phyloP scores from a whole-genome alignment of 441 rosid species.

The Capsella rubella region DNA sequence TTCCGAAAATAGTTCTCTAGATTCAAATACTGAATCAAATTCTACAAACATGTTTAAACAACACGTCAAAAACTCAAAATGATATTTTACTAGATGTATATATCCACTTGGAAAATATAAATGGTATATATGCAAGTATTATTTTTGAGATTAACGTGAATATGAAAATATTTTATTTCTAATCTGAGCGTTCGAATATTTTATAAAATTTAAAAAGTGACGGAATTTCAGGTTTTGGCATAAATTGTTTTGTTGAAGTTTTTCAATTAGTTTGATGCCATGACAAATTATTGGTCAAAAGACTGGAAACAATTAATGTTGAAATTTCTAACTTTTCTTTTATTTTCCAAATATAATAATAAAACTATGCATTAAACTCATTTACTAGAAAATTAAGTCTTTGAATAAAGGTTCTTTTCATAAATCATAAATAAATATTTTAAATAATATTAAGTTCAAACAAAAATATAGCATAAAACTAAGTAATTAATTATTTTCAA shows the following conservation, averaged over 20 bases:
- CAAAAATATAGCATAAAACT: not conserved
- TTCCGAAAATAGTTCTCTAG: too few species aligned
- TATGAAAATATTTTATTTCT: not conserved
- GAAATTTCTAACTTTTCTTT: too few species aligned
- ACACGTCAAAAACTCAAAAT: not conserved
- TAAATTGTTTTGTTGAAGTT: not conserved
- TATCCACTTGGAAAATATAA: not conserved
- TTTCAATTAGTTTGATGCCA: not conserved
- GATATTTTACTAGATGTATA: not conserved
- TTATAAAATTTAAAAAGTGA: conserved; percentile 4
- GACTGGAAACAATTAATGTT: not conserved
- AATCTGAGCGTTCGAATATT: not conserved
- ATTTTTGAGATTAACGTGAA: not conserved
- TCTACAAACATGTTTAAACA: too few species aligned
- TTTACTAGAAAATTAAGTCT: not conserved
- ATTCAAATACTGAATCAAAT: too few species aligned
- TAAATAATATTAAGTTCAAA: not conserved
- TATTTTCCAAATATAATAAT: too few species aligned
- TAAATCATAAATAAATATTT: too few species aligned
- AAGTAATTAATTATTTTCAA: not conserved
- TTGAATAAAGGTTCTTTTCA: not conserved
- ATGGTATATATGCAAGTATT: not conserved
- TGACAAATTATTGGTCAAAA: conserved; percentile 37
- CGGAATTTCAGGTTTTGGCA: conserved; percentile 20
- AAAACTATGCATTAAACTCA: not conserved